Percentiles rank a stretch among this genome's conserved stretches.
These are phyloP conservation scores for Ogataea zsoltii DNA, from an alignment of 805 yeast genomes.

Conservation along the genomic window DNA sequence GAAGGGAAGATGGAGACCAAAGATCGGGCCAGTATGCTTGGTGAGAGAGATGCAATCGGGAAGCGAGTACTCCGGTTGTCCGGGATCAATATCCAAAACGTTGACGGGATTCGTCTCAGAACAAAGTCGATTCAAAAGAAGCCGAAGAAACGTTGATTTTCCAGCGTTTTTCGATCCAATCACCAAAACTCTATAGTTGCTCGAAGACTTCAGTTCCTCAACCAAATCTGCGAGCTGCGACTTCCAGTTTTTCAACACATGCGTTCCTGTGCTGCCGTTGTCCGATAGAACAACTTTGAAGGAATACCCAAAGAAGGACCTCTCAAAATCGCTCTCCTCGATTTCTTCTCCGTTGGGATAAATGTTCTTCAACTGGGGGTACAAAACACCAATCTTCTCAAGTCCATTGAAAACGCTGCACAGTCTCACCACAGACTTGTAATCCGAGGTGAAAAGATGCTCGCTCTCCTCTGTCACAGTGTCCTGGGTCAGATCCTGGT, in stretches of 20 bases:
- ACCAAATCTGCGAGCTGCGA: conserved; percentile 16
- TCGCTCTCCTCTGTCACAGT: conserved; percentile 34
- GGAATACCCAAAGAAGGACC: conserved; percentile 35
- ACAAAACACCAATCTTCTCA: conserved; percentile 42
- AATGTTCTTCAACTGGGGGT: conserved; percentile 47
- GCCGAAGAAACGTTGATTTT: conserved; percentile 67
- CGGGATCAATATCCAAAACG: conserved; percentile 82
- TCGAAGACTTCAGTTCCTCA: conserved; percentile 8
- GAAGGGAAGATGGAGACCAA: conserved; percentile 41
- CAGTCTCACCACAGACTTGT: conserved; percentile 44
- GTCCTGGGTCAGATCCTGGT: conserved; percentile 33
- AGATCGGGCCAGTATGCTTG: conserved; percentile 31
- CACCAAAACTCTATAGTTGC: conserved; percentile 37
- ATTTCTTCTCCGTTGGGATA: conserved; percentile 30
- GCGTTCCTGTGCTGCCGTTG: conserved; percentile 31
- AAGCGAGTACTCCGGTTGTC: conserved; percentile 75
- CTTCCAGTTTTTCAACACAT: conserved; percentile 31
- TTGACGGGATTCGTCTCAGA: conserved; percentile 34
- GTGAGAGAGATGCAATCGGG: conserved; percentile 72
- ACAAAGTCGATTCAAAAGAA: conserved; percentile 51
- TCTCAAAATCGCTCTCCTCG: conserved; percentile 22
- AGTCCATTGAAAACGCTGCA: conserved; percentile 43
- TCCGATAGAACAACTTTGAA: conserved; percentile 36
- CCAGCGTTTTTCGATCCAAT: conserved; percentile 79
- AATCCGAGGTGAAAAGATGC: conserved; percentile 41